Evolutionary conservation across 2,329 filamentous ascomycete species (phyloP).

Genomic region (Ascochyta pisi): DNA sequence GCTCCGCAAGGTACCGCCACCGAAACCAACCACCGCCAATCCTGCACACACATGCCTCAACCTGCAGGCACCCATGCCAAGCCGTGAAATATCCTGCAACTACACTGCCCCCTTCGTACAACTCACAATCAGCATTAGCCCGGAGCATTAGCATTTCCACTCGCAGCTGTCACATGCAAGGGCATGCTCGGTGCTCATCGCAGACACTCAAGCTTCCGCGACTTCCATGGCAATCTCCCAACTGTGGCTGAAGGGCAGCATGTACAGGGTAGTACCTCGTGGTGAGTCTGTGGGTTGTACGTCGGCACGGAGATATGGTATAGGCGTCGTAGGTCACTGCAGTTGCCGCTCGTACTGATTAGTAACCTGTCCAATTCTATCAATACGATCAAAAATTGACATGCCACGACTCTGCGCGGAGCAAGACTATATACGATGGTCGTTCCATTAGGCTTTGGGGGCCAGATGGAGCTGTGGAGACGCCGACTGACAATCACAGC

Average conservation of each 20-base stretch:
- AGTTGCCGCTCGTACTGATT: background rate
- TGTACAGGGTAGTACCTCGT: background rate
- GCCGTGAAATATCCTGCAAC: background rate
- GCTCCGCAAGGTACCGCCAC: conserved; percentile 4
- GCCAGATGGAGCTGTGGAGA: background rate
- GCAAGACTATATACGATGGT: background rate
- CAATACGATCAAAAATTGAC: too few species aligned
- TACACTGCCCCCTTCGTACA: conserved; percentile 9
- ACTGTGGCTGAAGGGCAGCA: background rate
- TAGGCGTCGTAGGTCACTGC: background rate
- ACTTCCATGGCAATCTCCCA: too few species aligned
- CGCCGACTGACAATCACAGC: background rate
- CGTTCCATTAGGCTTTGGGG: background rate
- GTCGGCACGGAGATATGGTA: too few species aligned
- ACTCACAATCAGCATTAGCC: conserved; percentile 8
- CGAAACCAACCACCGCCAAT: conserved; percentile 4
- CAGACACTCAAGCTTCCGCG: too few species aligned
- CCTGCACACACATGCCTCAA: conserved; percentile 3
- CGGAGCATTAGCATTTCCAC: conserved; percentile 1
- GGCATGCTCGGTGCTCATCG: background rate
- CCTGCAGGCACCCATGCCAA: conserved; percentile 3
- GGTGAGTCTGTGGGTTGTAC: background rate
- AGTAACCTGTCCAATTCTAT: too few species aligned
- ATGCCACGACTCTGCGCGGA: background rate
- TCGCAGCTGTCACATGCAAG: conserved; percentile 2